A percentile compares a stretch with the other conserved stretches of the same genome.
phyloP scores from a whole-genome alignment of 257 asterid genomes.

The Salvia miltiorrhiza region DNA sequence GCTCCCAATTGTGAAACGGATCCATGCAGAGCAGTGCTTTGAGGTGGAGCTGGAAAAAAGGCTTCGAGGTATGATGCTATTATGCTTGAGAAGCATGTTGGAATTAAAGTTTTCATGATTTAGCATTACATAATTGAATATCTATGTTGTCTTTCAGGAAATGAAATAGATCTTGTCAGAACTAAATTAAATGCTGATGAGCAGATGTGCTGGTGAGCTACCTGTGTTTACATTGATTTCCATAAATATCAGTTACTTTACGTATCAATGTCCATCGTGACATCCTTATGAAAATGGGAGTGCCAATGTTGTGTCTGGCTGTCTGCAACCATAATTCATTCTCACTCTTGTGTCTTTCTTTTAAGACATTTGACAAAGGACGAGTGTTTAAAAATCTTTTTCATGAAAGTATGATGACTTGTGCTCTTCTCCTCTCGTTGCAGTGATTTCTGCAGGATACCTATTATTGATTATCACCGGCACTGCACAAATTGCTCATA shows the following conservation, averaged over 20 bases:
- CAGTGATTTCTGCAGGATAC: conserved; percentile 97
- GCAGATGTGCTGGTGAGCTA: conserved; percentile 96
- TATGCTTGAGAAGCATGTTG: conserved; percentile 21
- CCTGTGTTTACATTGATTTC: conserved; percentile 17
- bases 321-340: background rate
- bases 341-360: conserved; percentile 17
- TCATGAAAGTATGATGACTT: background rate
- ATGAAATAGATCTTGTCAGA: conserved; percentile 76
- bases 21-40: conserved; percentile 72
- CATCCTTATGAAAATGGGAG: conserved; percentile 16
- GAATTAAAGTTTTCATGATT: conserved; percentile 1
- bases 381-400: conserved; percentile 1
- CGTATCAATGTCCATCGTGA: background rate
- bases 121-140: conserved; percentile 17
- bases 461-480: conserved; percentile 90
- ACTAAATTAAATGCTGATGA: conserved; percentile 91
- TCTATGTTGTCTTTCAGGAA: conserved; percentile 55
- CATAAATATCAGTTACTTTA: background rate
- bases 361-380: background rate
- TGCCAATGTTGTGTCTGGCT: conserved; percentile 4
- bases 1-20: conserved; percentile 75
- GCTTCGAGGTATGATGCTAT: conserved; percentile 62
- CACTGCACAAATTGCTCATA: conserved; percentile 93
- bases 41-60: conserved; percentile 88
- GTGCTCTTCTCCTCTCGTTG: conserved; percentile 18